Percentiles rank a stretch among this genome's conserved stretches.
Evolutionary conservation across 345 rosid species (phyloP).

Genomic region (Gossypium longicalyx): DNA sequence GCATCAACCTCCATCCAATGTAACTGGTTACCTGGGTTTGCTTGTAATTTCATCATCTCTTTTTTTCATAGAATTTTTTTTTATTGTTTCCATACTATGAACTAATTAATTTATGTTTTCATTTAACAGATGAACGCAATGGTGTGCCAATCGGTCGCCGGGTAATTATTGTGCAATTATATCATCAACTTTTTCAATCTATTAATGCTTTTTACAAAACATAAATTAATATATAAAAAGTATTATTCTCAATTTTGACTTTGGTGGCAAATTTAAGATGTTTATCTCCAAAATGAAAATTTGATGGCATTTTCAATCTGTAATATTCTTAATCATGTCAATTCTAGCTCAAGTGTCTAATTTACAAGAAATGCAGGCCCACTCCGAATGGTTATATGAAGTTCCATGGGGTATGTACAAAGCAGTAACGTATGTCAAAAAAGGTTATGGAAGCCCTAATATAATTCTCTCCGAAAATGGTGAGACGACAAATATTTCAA

Average conservation of each 20-base stretch:
- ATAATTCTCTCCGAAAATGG: too few species aligned
- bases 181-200: too few species aligned
- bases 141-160: not conserved
- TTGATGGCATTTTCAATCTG: too few species aligned
- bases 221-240: too few species aligned
- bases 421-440: conserved; percentile 16
- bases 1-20: conserved; percentile 35
- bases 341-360: too few species aligned
- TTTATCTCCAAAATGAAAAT: too few species aligned
- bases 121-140: not conserved
- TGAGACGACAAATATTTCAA: not conserved
- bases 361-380: not conserved
- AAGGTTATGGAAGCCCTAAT: conserved; percentile 26
- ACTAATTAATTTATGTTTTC: not conserved
- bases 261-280: too few species aligned
- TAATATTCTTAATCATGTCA: too few species aligned
- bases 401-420: conserved; percentile 14
- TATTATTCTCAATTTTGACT: too few species aligned
- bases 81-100: not conserved
- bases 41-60: conserved; percentile 41
- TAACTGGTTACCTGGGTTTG: conserved; percentile 71
- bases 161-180: not conserved
- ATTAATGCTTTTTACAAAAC: too few species aligned
- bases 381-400: not conserved
- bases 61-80: not conserved